Evolutionary conservation across 2,329 filamentous ascomycete species (phyloP).

Genomic region (Aspergillus tanneri): DNA sequence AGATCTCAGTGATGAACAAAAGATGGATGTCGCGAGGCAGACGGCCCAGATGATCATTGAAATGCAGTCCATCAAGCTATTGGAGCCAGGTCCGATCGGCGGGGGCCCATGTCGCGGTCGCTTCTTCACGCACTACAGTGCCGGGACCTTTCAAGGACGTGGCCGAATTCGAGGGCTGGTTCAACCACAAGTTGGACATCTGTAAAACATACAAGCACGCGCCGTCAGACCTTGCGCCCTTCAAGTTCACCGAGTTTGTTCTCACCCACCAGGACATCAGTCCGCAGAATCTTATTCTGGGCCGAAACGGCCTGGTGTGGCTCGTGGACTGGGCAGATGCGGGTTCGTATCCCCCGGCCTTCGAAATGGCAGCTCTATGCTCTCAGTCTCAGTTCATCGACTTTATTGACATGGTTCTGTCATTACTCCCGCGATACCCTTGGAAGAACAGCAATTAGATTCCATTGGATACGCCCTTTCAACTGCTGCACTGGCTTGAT

Average conservation of each 20-base stretch:
- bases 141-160: constrained; percentile 20
- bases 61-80: constrained; percentile 20
- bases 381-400: constrained; percentile 18
- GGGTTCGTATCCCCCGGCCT: constrained; percentile 24
- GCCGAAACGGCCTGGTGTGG: constrained; percentile 14
- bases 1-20: constrained; percentile 13
- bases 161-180: constrained; percentile 23
- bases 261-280: constrained; percentile 22
- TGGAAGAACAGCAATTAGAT: constrained; percentile 19
- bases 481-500: constrained; percentile 19
- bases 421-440: constrained; percentile 18
- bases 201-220: constrained; percentile 15
- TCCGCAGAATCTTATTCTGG: constrained; percentile 22
- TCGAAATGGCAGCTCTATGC: constrained; percentile 20
- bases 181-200: constrained; percentile 30
- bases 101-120: constrained; percentile 20
- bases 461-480: constrained; percentile 24
- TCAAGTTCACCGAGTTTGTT: constrained; percentile 19
- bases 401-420: constrained; percentile 21
- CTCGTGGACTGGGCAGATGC: constrained; percentile 22
- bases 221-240: constrained; percentile 15
- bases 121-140: constrained; percentile 27
- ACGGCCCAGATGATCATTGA: constrained; percentile 22
- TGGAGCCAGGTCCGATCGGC: constrained; percentile 21
- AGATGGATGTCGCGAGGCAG: constrained; percentile 20